Percentiles rank a stretch among this genome's conserved stretches.
These are phyloP conservation scores for Lolium rigidum DNA, from an alignment of 176 grass and related monocot genomes.

Conservation along the genomic window DNA sequence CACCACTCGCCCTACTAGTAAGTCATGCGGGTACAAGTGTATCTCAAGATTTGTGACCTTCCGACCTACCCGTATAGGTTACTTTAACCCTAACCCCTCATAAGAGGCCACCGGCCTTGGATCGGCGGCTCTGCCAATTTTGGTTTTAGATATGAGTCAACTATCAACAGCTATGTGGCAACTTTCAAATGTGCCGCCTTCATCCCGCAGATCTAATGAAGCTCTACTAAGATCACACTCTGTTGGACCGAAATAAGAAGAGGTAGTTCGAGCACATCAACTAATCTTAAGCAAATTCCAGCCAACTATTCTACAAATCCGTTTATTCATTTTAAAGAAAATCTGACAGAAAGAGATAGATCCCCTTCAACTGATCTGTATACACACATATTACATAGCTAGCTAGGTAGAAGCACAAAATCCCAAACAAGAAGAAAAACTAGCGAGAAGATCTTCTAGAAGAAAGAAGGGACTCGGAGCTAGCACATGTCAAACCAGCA, in stretches of 20 bases:
- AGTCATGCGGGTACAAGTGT: neutral
- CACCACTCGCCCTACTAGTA: neutral
- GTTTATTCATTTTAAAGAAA: neutral
- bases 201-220: neutral
- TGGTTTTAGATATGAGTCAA: neutral
- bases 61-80: neutral
- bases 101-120: neutral
- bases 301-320: neutral
- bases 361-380: neutral
- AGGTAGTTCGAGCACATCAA: neutral
- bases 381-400: neutral
- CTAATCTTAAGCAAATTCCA: neutral
- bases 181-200: neutral
- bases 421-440: neutral
- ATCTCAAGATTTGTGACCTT: neutral
- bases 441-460: slow-evolving; percentile 20
- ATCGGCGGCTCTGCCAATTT: neutral
- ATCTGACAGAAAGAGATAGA: neutral
- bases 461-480: neutral
- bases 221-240: neutral
- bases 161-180: no score
- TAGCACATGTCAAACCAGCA: neutral
- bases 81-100: neutral
- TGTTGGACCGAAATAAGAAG: neutral
- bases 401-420: slow-evolving; percentile 7